Conservation (phyloP, 495 filamentous ascomycete genomes). For the Halenospora varia region DNA sequence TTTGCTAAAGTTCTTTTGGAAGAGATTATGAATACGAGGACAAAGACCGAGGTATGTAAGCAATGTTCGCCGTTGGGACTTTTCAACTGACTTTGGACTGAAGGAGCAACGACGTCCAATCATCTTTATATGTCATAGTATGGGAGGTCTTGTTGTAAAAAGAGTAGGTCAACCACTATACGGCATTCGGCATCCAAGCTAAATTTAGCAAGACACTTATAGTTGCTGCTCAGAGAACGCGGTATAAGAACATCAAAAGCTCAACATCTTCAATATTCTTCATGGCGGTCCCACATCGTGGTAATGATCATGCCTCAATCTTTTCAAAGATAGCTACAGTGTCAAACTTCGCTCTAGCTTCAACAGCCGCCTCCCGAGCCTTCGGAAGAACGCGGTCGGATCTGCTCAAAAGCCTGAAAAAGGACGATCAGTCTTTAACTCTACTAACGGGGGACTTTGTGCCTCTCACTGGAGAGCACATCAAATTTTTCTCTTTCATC, state of each 20-base stretch:
- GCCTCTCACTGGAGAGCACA: neutral
- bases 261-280: neutral
- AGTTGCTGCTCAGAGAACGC: no score
- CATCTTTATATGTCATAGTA: slow-evolving; percentile 38
- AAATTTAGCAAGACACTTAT: no score
- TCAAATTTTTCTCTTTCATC: neutral
- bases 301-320: neutral
- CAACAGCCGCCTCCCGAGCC: neutral
- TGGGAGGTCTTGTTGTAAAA: slow-evolving; percentile 44
- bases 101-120: slow-evolving; percentile 21
- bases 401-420: neutral
- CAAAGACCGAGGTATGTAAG: neutral
- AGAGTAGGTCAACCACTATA: slow-evolving; percentile 26
- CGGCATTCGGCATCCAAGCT: neutral
- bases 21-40: neutral
- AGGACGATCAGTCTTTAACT: neutral
- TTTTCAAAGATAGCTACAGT: neutral
- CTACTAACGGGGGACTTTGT: neutral
- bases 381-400: neutral
- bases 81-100: neutral
- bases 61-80: neutral
- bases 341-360: neutral
- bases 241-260: neutral
- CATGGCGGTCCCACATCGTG: neutral
- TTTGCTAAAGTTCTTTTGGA: slow-evolving; percentile 4